phyloP scores from a whole-genome alignment of 192 early-diverging fungal genomes.

The Chytriomyces sp. region DNA sequence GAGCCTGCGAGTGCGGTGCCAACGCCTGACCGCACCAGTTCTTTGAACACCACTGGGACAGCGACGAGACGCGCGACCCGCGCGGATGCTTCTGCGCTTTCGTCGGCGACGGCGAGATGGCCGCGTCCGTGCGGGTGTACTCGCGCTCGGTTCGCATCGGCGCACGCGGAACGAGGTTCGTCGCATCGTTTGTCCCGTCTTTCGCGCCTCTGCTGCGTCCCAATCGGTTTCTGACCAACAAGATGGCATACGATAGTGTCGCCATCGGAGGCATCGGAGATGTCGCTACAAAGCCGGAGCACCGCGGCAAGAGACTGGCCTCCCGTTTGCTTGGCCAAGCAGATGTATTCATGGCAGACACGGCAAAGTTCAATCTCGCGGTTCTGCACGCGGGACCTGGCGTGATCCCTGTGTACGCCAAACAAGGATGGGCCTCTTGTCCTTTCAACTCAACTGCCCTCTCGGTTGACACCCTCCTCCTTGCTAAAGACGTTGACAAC shows the following conservation, averaged over 20 bases:
- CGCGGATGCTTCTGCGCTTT: background rate
- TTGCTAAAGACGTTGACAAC: background rate
- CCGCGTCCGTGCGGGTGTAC: slow-evolving; percentile 61
- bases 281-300: background rate
- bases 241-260: too few species aligned
- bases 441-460: background rate
- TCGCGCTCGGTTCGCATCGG: slow-evolving; percentile 62
- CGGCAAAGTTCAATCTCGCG: background rate
- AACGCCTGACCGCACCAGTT: background rate
- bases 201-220: too few species aligned
- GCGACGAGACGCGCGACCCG: background rate
- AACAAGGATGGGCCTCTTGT: background rate
- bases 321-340: background rate
- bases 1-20: background rate
- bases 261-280: slow-evolving; percentile 6
- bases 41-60: background rate
- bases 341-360: background rate
- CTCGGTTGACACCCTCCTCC: too few species aligned
- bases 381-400: background rate
- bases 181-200: background rate
- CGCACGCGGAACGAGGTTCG: slow-evolving; percentile 57
- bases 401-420: slow-evolving; percentile 4
- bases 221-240: too few species aligned
- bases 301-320: slow-evolving; percentile 14
- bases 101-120: slow-evolving; percentile 10